Conservation (phyloP, 2,329 filamentous ascomycete species). For the Xylaria sp. region DNA sequence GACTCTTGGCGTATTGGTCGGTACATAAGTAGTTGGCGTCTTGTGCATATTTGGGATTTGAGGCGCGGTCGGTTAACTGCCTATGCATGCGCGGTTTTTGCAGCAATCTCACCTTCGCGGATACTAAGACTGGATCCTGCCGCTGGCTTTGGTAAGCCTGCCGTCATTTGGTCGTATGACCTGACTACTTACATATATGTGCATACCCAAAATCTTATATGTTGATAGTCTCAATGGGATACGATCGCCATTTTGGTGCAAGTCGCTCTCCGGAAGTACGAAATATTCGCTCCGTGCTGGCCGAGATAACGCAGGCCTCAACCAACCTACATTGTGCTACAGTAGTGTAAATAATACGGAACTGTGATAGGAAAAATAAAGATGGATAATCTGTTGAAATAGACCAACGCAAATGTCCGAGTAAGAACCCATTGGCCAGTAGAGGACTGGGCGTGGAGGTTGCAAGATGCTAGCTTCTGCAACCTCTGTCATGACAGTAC, state of each 20-base stretch:
- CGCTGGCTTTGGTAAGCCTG: slow-evolving; percentile 6
- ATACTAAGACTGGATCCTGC: neutral
- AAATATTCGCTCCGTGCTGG: slow-evolving; percentile 28
- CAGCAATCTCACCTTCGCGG: neutral
- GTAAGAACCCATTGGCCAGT: slow-evolving; percentile 45
- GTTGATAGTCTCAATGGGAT: slow-evolving; percentile 19
- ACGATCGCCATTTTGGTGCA: slow-evolving; percentile 25
- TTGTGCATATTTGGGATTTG: slow-evolving; percentile 6
- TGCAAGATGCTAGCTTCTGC: slow-evolving; percentile 43
- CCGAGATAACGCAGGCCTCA: slow-evolving; percentile 35
- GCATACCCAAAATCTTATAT: slow-evolving; percentile 12
- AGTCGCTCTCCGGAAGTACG: slow-evolving; percentile 42
- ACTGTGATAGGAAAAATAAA: slow-evolving; percentile 21
- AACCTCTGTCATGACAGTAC: slow-evolving; percentile 35
- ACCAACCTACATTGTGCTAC: neutral
- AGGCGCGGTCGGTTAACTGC: neutral
- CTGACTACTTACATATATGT: slow-evolving; percentile 5
- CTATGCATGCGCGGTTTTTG: slow-evolving; percentile 13
- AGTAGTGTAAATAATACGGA: slow-evolving; percentile 10
- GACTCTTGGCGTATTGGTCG: slow-evolving; percentile 33
- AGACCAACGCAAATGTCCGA: slow-evolving; percentile 48
- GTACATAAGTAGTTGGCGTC: slow-evolving; percentile 15
- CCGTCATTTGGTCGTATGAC: slow-evolving; percentile 23
- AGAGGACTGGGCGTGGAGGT: slow-evolving; percentile 40
- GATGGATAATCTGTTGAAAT: slow-evolving; percentile 41